Evolutionary conservation across 305 asterid species (phyloP).

Genomic region (Ruellia speciosa): DNA sequence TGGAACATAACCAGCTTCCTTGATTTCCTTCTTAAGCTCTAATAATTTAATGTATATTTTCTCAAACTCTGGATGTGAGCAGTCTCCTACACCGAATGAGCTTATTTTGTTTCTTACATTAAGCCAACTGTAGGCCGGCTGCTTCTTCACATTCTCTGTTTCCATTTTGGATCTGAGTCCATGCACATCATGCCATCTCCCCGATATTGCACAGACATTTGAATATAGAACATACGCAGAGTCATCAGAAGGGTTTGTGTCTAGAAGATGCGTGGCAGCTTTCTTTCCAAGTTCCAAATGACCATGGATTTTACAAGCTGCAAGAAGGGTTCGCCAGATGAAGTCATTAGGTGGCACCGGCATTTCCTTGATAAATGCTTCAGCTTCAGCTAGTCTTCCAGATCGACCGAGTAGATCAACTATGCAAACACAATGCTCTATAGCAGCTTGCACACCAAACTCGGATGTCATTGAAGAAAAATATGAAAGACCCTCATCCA

Average conservation of each 20-base stretch:
- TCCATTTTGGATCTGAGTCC: conserved; percentile 66
- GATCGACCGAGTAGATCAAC: conserved; percentile 84
- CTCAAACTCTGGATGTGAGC: conserved; percentile 40
- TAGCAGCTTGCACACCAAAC: conserved; percentile 55
- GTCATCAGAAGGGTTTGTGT: conserved; percentile 64
- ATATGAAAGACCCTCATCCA: conserved; percentile 65
- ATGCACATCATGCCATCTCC: conserved; percentile 65
- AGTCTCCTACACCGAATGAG: conserved; percentile 50
- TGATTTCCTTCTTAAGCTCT: conserved; percentile 52
- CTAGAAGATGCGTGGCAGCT: conserved; percentile 54
- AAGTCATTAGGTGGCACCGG: conserved; percentile 67
- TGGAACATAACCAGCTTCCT: conserved; percentile 62
- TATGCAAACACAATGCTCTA: conserved; percentile 73
- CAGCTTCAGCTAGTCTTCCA: conserved; percentile 68
- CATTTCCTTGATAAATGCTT: conserved; percentile 56
- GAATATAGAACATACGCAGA: conserved; percentile 86
- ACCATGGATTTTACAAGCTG: conserved; percentile 63
- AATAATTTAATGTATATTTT: conserved; percentile 36
- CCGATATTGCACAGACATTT: conserved; percentile 63
- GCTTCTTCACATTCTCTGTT: conserved; percentile 51
- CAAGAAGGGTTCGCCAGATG: conserved; percentile 63
- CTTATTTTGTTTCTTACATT: conserved; percentile 46
- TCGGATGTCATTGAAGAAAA: conserved; percentile 48
- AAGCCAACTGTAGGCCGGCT: conserved; percentile 83
- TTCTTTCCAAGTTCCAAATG: conserved; percentile 53